Percentiles rank a stretch among this genome's conserved stretches.
Evolutionary conservation across 2,329 filamentous ascomycete species (phyloP).

Genomic region (Microdochium bolleyi): DNA sequence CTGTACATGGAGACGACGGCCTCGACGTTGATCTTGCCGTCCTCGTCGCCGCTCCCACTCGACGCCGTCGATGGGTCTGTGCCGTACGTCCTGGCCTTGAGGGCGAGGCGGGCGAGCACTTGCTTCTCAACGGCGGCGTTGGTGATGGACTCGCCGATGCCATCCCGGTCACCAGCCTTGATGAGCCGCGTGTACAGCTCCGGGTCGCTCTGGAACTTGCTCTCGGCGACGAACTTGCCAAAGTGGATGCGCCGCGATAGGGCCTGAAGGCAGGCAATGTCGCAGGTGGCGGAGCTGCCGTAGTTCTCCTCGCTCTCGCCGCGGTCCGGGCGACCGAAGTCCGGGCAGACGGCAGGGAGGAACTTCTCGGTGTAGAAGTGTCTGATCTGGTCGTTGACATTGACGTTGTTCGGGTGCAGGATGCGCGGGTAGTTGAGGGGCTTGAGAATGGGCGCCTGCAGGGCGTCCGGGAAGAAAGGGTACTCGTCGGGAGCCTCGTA

Average conservation of each 20-base stretch:
- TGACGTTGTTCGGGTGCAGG: slow-evolving; percentile 81
- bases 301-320: slow-evolving; percentile 91
- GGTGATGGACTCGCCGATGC: slow-evolving; percentile 85
- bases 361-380: slow-evolving; percentile 75
- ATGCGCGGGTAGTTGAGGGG: slow-evolving; percentile 83
- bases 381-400: slow-evolving; percentile 84
- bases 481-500: slow-evolving; percentile 97
- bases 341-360: slow-evolving; percentile 74
- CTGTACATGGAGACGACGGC: slow-evolving; percentile 86
- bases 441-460: slow-evolving; percentile 76
- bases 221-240: slow-evolving; percentile 96
- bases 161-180: slow-evolving; percentile 67
- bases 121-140: slow-evolving; percentile 83
- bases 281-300: slow-evolving; percentile 82
- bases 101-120: slow-evolving; percentile 74
- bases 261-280: slow-evolving; percentile 85
- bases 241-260: slow-evolving; percentile 90
- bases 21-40: slow-evolving; percentile 82
- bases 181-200: slow-evolving; percentile 79
- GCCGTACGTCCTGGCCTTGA: slow-evolving; percentile 92
- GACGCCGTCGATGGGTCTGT: slow-evolving; percentile 74
- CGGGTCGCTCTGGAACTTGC: slow-evolving; percentile 80
- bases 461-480: slow-evolving; percentile 82
- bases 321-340: slow-evolving; percentile 69
- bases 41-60: slow-evolving; percentile 42